Conservation (phyloP, 1,284 basidiomycete species). For the Meira miltonrushii region DNA sequence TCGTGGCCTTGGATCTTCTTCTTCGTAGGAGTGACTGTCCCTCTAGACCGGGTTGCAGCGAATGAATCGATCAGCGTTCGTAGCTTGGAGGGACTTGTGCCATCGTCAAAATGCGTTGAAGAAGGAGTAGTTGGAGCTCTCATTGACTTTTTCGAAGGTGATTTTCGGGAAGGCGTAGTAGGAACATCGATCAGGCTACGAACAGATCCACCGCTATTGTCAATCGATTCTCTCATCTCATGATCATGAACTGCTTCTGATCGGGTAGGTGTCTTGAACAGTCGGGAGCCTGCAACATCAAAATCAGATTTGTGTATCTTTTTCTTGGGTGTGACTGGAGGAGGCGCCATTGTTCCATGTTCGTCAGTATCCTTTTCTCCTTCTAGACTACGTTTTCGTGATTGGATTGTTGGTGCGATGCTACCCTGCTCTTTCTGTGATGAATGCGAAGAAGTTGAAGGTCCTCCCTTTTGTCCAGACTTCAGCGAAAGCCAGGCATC, state of each 20-base stretch:
- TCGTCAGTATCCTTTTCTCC: constrained; percentile 13
- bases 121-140: not conserved
- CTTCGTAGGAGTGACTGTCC: not conserved
- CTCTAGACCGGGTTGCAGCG: not conserved
- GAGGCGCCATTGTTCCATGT: constrained; percentile 3
- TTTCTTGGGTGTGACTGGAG: constrained; percentile 14
- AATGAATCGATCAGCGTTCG: not conserved
- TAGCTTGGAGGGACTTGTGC: constrained; percentile 1
- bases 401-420: not conserved
- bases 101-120: not conserved
- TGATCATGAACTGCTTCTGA: not conserved
- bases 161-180: not conserved
- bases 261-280: not conserved
- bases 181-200: not conserved
- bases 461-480: constrained; percentile 10
- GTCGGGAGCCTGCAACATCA: not conserved
- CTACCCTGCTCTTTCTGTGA: not conserved
- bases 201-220: constrained; percentile 1
- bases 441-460: not conserved
- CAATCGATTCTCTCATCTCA: not conserved
- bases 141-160: not conserved
- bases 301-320: not conserved
- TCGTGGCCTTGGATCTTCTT: not conserved
- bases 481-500: constrained; percentile 37
- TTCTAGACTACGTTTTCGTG: constrained; percentile 4